Conservation (phyloP, 768 basidiomycete species). For the Suillus placidus region DNA sequence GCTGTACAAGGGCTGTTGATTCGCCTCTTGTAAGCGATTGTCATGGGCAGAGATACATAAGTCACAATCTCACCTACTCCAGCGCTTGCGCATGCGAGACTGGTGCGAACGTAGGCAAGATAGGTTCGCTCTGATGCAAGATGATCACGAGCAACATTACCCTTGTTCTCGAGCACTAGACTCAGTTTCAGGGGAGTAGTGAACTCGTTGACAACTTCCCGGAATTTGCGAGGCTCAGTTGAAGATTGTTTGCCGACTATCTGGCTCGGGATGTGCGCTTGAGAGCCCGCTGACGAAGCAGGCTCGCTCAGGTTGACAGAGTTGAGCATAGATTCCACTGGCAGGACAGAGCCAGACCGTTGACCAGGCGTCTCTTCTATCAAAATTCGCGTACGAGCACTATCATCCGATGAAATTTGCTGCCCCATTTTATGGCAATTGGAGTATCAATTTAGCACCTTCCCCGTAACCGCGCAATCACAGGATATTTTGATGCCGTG, state of each 20-base stretch:
- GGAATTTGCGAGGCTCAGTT: background rate
- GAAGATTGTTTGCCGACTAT: background rate
- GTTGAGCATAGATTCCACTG: background rate
- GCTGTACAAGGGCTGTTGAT: slow-evolving; percentile 53
- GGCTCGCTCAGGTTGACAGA: background rate
- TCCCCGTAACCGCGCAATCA: background rate
- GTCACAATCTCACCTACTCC: slow-evolving; percentile 52
- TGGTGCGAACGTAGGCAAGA: slow-evolving; percentile 66
- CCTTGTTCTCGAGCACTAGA: slow-evolving; percentile 55
- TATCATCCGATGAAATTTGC: slow-evolving; percentile 4
- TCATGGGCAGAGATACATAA: background rate
- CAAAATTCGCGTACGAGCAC: background rate
- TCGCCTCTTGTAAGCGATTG: background rate
- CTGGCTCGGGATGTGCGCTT: background rate
- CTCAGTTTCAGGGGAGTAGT: slow-evolving; percentile 22
- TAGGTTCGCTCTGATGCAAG: slow-evolving; percentile 66
- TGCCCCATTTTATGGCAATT: slow-evolving; percentile 2
- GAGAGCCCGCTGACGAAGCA: background rate
- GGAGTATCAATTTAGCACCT: background rate
- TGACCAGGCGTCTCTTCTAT: background rate
- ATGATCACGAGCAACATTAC: slow-evolving; percentile 67
- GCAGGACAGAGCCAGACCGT: background rate
- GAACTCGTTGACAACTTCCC: slow-evolving; percentile 7
- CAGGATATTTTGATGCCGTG: background rate
- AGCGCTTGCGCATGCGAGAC: slow-evolving; percentile 57